A percentile compares a stretch with the other conserved stretches of the same genome.
Evolutionary conservation across 1,139 yeast genomes (phyloP).

Genomic region (Yamadazyma pseudoaaseri): DNA sequence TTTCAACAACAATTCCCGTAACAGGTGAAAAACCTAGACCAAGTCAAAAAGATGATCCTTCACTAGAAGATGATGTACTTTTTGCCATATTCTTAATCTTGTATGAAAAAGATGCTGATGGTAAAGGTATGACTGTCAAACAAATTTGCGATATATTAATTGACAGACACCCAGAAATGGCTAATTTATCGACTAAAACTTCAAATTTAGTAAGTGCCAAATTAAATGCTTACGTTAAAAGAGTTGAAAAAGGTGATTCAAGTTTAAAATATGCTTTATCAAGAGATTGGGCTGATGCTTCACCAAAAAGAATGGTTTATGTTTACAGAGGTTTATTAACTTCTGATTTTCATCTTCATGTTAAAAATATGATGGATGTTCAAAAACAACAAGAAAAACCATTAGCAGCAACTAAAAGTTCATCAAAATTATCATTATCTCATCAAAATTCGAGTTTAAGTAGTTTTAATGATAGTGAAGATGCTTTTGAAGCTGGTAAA

Average conservation of each 20-base stretch:
- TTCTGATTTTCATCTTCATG: conserved; percentile 68
- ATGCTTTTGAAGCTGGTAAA: conserved; percentile 24
- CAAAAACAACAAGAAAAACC: conserved; percentile 24
- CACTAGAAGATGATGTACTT: conserved; percentile 73
- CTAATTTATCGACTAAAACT: conserved; percentile 73
- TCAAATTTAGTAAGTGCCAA: conserved; percentile 80
- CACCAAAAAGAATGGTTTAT: conserved; percentile 85
- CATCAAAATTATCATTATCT: background rate
- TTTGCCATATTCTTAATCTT: conserved; percentile 71
- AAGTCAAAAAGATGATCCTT: conserved; percentile 53
- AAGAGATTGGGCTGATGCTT: conserved; percentile 87
- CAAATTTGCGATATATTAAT: conserved; percentile 75
- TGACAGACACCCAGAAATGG: conserved; percentile 79
- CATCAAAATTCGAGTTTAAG: conserved; percentile 5
- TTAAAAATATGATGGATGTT: conserved; percentile 51
- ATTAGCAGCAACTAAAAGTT: background rate
- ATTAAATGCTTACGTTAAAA: conserved; percentile 77
- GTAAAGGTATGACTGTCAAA: conserved; percentile 81
- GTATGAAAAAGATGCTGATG: conserved; percentile 63
- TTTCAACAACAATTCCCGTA: conserved; percentile 75
- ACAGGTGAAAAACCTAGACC: conserved; percentile 81
- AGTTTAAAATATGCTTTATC: conserved; percentile 69
- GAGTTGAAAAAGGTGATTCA: conserved; percentile 79
- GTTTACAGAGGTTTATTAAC: conserved; percentile 77
- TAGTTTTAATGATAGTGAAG: conserved; percentile 1